These are phyloP conservation scores for Alternaria tenuissima DNA, from an alignment of 2,329 filamentous ascomycete species.

Conservation along the genomic window DNA sequence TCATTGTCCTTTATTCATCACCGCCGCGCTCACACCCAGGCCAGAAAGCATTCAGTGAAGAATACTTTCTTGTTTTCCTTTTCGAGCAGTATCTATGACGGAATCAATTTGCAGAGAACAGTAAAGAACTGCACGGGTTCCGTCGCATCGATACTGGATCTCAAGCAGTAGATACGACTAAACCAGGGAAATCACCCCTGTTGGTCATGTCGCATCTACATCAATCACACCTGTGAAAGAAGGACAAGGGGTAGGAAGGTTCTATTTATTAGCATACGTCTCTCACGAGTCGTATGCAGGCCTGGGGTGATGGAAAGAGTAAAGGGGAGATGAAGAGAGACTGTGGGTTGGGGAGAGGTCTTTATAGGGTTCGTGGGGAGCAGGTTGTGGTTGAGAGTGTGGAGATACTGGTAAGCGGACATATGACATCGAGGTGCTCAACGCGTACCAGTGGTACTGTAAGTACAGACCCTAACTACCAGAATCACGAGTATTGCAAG, in stretches of 20 bases:
- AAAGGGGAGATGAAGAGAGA: neutral
- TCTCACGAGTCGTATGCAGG: neutral
- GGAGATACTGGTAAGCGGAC: neutral
- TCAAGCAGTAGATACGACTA: no score
- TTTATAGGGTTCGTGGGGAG: neutral
- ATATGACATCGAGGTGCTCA: neutral
- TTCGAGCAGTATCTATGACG: neutral
- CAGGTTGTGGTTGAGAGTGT: neutral
- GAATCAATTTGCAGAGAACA: no score
- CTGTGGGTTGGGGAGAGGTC: no score
- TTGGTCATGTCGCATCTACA: neutral
- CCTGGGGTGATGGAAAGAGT: neutral
- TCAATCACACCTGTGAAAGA: neutral
- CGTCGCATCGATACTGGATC: no score
- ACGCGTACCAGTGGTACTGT: neutral
- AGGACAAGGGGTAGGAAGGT: neutral
- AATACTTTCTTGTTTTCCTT: no score
- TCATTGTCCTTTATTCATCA: slow-evolving; percentile 1
- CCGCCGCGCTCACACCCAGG: neutral
- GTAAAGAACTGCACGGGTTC: no score
- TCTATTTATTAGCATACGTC: neutral
- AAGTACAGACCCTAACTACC: neutral
- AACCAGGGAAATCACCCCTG: neutral
- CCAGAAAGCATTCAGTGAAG: no score
- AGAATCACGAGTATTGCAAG: neutral